Conservation (phyloP, 176 grass and related monocot species). For the Puccinellia tenuiflora region DNA sequence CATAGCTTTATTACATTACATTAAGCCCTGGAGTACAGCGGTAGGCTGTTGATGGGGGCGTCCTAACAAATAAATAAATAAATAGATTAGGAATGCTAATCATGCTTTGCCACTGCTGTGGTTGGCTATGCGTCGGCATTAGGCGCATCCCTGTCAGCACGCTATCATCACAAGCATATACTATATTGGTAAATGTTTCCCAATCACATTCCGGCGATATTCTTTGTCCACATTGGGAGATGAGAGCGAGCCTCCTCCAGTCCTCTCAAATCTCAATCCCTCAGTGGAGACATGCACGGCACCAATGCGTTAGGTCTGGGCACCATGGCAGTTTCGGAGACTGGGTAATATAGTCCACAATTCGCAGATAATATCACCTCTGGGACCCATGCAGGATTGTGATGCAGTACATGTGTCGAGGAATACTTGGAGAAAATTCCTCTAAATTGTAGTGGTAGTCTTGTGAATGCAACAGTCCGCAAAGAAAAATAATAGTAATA, state of each 20-base stretch:
- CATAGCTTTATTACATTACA: too few species aligned
- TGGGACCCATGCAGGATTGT: neutral
- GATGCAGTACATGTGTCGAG: neutral
- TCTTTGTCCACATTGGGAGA: conserved; percentile 25
- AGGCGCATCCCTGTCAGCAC: neutral
- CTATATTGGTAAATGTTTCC: neutral
- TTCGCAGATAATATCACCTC: neutral
- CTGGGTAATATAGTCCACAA: conserved; percentile 9
- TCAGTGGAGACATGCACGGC: neutral
- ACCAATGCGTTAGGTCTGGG: conserved; percentile 16
- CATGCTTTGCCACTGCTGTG: too few species aligned
- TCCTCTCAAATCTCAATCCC: neutral
- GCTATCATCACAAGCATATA: conserved; percentile 13
- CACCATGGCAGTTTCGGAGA: neutral
- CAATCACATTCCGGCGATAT: neutral
- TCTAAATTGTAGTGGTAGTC: too few species aligned
- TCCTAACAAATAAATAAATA: too few species aligned
- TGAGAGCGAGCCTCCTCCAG: neutral
- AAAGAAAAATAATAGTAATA: too few species aligned
- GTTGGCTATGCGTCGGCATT: too few species aligned
- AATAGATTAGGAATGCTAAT: too few species aligned
- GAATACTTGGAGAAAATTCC: neutral
- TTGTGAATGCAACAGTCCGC: too few species aligned
- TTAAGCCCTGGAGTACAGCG: too few species aligned
- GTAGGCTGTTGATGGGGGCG: too few species aligned